A percentile compares a stretch with the other conserved stretches of the same genome.
These are phyloP conservation scores for Neurospora sp. DNA, from an alignment of 495 filamentous ascomycete genomes.

Conservation along the genomic window DNA sequence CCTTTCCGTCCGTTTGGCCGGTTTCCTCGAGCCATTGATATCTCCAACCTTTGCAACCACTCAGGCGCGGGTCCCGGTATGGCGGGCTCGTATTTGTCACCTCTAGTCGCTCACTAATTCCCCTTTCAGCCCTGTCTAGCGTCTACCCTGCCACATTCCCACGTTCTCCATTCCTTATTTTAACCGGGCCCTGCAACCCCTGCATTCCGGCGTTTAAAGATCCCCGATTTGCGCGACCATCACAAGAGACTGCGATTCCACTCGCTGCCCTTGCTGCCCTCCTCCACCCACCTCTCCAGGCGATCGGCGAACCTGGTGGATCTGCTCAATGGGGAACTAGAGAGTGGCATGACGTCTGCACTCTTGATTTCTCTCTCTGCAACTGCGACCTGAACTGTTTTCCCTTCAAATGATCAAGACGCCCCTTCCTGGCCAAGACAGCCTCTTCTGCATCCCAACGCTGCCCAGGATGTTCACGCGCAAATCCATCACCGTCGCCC, in stretches of 20 bases:
- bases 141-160: neutral
- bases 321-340: neutral
- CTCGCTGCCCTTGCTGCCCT: neutral
- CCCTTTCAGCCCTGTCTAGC: neutral
- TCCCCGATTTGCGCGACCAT: neutral
- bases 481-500: constrained; percentile 6
- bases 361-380: neutral
- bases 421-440: neutral
- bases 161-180: neutral
- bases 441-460: neutral
- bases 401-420: neutral
- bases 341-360: neutral
- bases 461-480: constrained; percentile 14
- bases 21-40: neutral
- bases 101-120: neutral
- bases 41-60: neutral
- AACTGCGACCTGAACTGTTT: neutral
- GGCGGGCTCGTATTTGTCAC: neutral
- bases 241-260: neutral
- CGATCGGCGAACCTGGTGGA: neutral
- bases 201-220: neutral
- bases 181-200: neutral
- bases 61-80: neutral
- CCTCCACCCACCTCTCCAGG: neutral
- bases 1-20: neutral